Evolutionary conservation across 1,284 basidiomycete genomes (phyloP).

Genomic region (Ustilago esculenta): DNA sequence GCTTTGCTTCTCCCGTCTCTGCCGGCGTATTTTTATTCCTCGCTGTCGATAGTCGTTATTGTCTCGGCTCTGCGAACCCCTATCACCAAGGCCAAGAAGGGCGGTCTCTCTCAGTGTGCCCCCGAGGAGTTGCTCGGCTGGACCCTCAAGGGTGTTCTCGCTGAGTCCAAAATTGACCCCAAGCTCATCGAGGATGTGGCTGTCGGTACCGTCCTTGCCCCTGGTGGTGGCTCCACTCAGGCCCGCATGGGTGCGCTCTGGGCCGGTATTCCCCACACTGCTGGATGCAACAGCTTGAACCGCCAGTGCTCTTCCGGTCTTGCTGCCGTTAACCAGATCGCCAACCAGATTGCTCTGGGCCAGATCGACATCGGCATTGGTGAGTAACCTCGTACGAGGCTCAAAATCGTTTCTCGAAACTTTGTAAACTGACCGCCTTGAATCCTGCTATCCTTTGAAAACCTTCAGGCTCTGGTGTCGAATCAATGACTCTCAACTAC

Average conservation of each 20-base stretch:
- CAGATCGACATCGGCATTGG: conserved; percentile 81
- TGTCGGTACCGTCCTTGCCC: conserved; percentile 92
- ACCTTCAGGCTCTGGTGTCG: conserved; percentile 89
- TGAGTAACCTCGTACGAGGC: background rate
- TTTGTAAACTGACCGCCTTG: too few relatives aligned
- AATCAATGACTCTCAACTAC: conserved; percentile 81
- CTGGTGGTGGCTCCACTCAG: conserved; percentile 85
- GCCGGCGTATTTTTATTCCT: background rate
- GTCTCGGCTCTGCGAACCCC: conserved; percentile 87
- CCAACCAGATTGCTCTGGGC: conserved; percentile 77
- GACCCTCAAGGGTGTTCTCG: conserved; percentile 68
- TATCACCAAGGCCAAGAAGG: conserved; percentile 89
- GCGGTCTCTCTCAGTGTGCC: conserved; percentile 84
- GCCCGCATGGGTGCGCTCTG: conserved; percentile 95
- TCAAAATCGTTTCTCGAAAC: too few relatives aligned
- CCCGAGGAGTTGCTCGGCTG: conserved; percentile 89
- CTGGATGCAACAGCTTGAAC: conserved; percentile 84
- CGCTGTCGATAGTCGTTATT: conserved; percentile 76
- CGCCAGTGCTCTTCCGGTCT: conserved; percentile 89
- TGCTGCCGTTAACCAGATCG: conserved; percentile 87
- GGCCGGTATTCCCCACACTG: conserved; percentile 81
- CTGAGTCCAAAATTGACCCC: conserved; percentile 75
- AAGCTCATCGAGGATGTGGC: conserved; percentile 77
- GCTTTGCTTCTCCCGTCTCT: background rate
- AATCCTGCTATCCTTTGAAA: too few relatives aligned